phyloP scores from a whole-genome alignment of 768 basidiomycete genomes.

The Mycena indigotica region DNA sequence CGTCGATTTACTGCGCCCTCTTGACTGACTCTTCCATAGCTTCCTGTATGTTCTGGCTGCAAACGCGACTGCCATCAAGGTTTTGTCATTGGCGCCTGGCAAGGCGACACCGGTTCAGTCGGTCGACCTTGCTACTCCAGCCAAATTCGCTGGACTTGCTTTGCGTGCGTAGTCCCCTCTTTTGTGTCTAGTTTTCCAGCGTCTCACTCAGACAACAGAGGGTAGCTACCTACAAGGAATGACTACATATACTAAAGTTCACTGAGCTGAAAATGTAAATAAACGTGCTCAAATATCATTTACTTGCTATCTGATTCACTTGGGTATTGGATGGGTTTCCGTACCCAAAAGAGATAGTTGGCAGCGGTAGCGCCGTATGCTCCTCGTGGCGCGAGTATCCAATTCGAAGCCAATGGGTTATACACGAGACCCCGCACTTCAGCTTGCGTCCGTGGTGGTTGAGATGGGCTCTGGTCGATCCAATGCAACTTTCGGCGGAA shows the following conservation, averaged over 20 bases:
- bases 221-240: constrained; percentile 16
- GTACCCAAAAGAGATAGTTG: constrained; percentile 89
- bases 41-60: constrained; percentile 45
- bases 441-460: constrained; percentile 65
- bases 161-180: constrained; percentile 30
- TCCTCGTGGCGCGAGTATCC: constrained; percentile 67
- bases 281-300: too few relatives aligned
- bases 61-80: constrained; percentile 41
- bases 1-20: too few relatives aligned
- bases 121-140: constrained; percentile 28
- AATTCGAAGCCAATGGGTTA: constrained; percentile 67
- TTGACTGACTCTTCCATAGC: constrained; percentile 27
- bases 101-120: constrained; percentile 20
- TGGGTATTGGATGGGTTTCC: too few relatives aligned
- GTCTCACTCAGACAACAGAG: neutral
- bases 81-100: constrained; percentile 42
- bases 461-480: constrained; percentile 11
- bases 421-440: constrained; percentile 82
- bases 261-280: too few relatives aligned
- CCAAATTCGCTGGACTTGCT: constrained; percentile 28
- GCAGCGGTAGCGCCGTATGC: constrained; percentile 58
- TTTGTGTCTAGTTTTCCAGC: constrained; percentile 24
- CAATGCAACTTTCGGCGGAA: constrained; percentile 59
- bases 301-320: too few relatives aligned
- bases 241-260: constrained; percentile 12